These are phyloP conservation scores for Emmonsia crescens DNA, from an alignment of 2,329 filamentous ascomycete species.

Conservation along the genomic window DNA sequence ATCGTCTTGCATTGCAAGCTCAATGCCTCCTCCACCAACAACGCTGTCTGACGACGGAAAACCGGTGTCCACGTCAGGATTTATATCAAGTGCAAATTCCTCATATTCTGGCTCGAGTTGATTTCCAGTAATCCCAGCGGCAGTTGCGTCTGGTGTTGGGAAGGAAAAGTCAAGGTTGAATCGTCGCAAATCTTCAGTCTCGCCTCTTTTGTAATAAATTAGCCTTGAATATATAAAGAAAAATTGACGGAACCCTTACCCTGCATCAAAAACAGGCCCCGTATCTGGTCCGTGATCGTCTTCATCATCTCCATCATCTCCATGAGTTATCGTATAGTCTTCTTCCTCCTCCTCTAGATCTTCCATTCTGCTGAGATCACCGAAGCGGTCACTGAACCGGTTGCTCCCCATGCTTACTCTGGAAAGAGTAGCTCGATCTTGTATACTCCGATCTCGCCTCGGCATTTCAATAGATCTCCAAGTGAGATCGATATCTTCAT, in stretches of 20 bases:
- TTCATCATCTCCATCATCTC: background rate
- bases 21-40: conserved; percentile 23
- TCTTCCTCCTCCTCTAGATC: conserved; percentile 32
- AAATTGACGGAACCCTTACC: conserved; percentile 17
- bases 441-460: conserved; percentile 29
- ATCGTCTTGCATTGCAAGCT: conserved; percentile 19
- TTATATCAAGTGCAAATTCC: conserved; percentile 24
- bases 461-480: conserved; percentile 34
- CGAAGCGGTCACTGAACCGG: conserved; percentile 42
- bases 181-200: conserved; percentile 33
- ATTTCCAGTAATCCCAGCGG: conserved; percentile 23
- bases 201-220: conserved; percentile 26
- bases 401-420: conserved; percentile 34
- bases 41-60: conserved; percentile 19
- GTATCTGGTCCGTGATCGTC: conserved; percentile 22
- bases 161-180: conserved; percentile 34
- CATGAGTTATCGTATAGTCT: conserved; percentile 13
- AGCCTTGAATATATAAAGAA: background rate
- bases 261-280: conserved; percentile 29
- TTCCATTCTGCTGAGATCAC: conserved; percentile 36
- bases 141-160: conserved; percentile 25
- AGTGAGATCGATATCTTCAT: conserved; percentile 38
- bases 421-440: conserved; percentile 29
- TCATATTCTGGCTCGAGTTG: conserved; percentile 24
- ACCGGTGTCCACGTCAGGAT: conserved; percentile 17